Conservation (phyloP, 2,329 filamentous ascomycete species). For the Paramyrothecium sp. region DNA sequence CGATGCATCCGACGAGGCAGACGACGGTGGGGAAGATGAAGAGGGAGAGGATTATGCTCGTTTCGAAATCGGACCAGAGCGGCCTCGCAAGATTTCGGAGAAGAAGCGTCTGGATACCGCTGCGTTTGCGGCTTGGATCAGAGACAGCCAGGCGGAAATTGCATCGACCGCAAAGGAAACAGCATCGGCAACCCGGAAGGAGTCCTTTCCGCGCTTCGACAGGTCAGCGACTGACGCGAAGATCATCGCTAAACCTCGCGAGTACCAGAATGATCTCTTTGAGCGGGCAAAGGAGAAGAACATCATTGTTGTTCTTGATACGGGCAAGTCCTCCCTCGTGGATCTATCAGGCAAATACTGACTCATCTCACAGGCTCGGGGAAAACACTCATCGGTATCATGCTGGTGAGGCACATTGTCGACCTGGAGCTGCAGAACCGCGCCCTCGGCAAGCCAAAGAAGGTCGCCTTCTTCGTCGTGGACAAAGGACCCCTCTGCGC, state of each 20-base stretch:
- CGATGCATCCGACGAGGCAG: too few relatives aligned
- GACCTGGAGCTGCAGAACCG: constrained; percentile 75
- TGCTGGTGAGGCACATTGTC: constrained; percentile 75
- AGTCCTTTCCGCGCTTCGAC: too few relatives aligned
- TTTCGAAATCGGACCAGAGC: constrained; percentile 24
- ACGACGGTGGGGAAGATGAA: constrained; percentile 7
- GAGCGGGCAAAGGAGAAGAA: constrained; percentile 83
- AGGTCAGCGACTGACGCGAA: constrained; percentile 22
- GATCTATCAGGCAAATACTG: too few relatives aligned
- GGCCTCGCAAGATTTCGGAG: constrained; percentile 38
- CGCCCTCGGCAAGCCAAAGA: constrained; percentile 54
- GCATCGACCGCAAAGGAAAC: constrained; percentile 16
- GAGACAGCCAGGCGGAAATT: constrained; percentile 33
- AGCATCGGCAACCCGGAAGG: too few relatives aligned
- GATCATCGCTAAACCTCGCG: constrained; percentile 76
- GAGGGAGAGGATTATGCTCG: constrained; percentile 22
- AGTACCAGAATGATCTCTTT: constrained; percentile 91
- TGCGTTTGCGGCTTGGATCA: constrained; percentile 45
- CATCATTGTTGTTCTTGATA: constrained; percentile 89
- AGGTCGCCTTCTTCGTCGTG: constrained; percentile 84
- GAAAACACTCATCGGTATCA: constrained; percentile 92
- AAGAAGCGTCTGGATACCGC: constrained; percentile 49
- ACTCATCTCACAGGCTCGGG: constrained; percentile 64
- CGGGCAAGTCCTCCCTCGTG: constrained; percentile 50
- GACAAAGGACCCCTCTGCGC: constrained; percentile 88